Evolutionary conservation across 1,284 basidiomycete species (phyloP), one percentile per base, ranked within the genome.

Genomic region (Wallemia hederae): DNA sequence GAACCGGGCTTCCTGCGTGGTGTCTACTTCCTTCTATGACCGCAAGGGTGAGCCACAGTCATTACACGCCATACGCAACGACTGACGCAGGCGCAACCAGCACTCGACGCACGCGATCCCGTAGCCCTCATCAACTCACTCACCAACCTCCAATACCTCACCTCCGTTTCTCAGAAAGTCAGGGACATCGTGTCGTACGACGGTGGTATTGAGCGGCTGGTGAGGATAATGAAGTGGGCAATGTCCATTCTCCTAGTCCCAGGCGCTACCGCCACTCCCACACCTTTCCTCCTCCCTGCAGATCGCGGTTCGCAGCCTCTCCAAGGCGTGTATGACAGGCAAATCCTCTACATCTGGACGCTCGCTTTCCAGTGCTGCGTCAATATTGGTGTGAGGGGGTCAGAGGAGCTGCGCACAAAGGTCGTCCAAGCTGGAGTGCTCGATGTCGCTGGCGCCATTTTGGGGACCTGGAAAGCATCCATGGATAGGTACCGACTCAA

Each of bases 171-270:
- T 0, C 91, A 92, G 1, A 81, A 91, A 63, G 97, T 99, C 73
- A 82, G 92, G 60, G 94, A 99, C 72, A 96, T 96, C 68, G 85
- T 99, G 76, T 92, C 90, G 55, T 81, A 86, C 75, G 92, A 98
- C 70, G 92, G 92, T 62, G 92, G 94, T 1, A 80, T 99, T 49
- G 92, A 98, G 70, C 82, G 91, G 25, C 81, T 99, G 34, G 85
- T 98, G 29, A 81, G 85, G 62, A 89, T 99, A 65, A 65, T 74
- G 9, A 26, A 28, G 24, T 58, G 25, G 56, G 27, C 25, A 17
- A 28, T 28, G 25, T 26, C 56, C 58, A 60, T 56, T 39, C n/a
- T 26, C 29, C 56, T 60, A 17, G 63, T 27, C 26, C 33, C 55
- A 27, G 49, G 59, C 39, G 55, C 59, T 49, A 27, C 58, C 75